Percentiles rank a stretch among this genome's conserved stretches.
Evolutionary conservation across 805 yeast genomes (phyloP).

Genomic region (Candida sanyiensis): DNA sequence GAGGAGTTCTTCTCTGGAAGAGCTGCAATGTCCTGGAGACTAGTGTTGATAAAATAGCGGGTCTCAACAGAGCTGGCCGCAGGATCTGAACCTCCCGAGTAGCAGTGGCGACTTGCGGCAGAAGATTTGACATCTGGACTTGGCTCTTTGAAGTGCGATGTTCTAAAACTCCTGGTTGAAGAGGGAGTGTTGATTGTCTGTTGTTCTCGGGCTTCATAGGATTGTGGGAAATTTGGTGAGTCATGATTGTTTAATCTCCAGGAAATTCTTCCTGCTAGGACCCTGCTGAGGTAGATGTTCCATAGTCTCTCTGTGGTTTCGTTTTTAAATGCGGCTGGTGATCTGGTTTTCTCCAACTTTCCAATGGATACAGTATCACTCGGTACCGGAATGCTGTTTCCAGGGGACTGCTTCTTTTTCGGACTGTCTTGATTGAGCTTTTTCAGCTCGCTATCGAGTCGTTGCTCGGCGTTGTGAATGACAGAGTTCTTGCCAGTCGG

Average conservation of each 20-base stretch:
- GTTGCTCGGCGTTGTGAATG: slow-evolving; percentile 20
- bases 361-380: no score
- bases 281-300: slow-evolving; percentile 29
- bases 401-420: slow-evolving; percentile 8
- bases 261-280: slow-evolving; percentile 29
- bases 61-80: slow-evolving; percentile 22
- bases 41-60: slow-evolving; percentile 16
- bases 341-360: no score
- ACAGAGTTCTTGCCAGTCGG: slow-evolving; percentile 21
- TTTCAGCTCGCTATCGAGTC: slow-evolving; percentile 18
- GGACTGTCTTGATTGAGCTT: slow-evolving; percentile 18
- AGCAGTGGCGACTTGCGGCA: not conserved
- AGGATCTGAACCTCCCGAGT: not conserved
- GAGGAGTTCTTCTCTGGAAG: slow-evolving; percentile 9
- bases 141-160: slow-evolving; percentile 1
- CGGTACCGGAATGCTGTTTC: slow-evolving; percentile 12
- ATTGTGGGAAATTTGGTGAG: slow-evolving; percentile 1
- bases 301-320: slow-evolving; percentile 24
- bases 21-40: slow-evolving; percentile 5
- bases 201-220: no score
- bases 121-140: not conserved
- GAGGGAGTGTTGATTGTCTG: not conserved
- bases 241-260: slow-evolving; percentile 25
- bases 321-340: slow-evolving; percentile 15
- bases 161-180: not conserved